Evolutionary conservation across 257 asterid species (phyloP).

Genomic region (Petunia axillaris): DNA sequence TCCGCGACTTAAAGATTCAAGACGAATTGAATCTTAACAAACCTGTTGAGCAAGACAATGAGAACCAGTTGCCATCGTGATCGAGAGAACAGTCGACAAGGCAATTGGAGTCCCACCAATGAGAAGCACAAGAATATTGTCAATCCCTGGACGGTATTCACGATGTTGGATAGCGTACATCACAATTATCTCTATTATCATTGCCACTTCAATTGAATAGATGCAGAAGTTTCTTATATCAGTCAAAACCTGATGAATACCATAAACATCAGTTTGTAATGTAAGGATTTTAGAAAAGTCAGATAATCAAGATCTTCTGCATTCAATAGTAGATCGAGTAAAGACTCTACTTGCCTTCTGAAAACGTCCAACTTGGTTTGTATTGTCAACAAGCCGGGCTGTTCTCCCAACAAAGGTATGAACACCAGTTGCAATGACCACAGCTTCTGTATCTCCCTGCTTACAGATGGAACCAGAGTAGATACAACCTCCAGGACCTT

Average conservation of each 20-base stretch:
- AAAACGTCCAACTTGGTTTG: slow-evolving; percentile 96
- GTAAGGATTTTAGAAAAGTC: background rate
- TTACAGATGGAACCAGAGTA: slow-evolving; percentile 99
- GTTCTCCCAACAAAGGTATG: slow-evolving; percentile 98
- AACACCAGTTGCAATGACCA: slow-evolving; percentile 95
- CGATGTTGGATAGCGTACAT: slow-evolving; percentile 96
- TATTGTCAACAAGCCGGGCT: slow-evolving; percentile 92
- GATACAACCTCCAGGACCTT: slow-evolving; percentile 93
- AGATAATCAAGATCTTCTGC: background rate
- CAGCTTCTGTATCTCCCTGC: slow-evolving; percentile 93
- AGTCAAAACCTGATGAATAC: slow-evolving; percentile 74
- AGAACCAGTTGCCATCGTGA: slow-evolving; percentile 98
- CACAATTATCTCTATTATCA: slow-evolving; percentile 86
- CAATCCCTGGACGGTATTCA: slow-evolving; percentile 91
- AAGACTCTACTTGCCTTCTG: slow-evolving; percentile 65
- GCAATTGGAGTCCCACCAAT: slow-evolving; percentile 99
- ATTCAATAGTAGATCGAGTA: slow-evolving; percentile 4
- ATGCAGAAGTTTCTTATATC: slow-evolving; percentile 98
- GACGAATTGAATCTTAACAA: slow-evolving; percentile 12
- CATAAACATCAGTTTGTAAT: slow-evolving; percentile 14
- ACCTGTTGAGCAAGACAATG: slow-evolving; percentile 98
- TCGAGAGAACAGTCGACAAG: slow-evolving; percentile 97
- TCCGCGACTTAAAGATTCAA: slow-evolving; percentile 8
- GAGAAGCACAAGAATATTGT: slow-evolving; percentile 94
- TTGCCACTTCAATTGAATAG: slow-evolving; percentile 93